Percentiles rank a stretch among this genome's conserved stretches.
These are phyloP conservation scores for Plasmodium vinckei DNA, from an alignment of 169 alveolate genomes.

Conservation along the genomic window DNA sequence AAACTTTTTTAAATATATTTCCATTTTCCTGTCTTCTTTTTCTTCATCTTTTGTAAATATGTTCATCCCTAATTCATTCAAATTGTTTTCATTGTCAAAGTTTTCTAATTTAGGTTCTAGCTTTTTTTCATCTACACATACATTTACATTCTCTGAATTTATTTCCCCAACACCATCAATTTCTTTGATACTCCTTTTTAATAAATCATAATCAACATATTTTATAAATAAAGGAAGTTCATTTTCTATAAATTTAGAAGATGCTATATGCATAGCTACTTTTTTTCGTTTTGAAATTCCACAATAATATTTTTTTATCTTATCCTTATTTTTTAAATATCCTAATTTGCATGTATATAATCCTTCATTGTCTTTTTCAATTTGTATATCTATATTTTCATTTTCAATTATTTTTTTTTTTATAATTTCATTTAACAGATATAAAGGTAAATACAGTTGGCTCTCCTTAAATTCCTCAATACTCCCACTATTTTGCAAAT, in stretches of 20 bases:
- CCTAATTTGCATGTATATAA: conserved; percentile 25
- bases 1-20: conserved; percentile 12
- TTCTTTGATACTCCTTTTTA: conserved; percentile 10
- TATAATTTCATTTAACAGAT: conserved; percentile 43
- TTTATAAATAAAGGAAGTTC: conserved; percentile 29
- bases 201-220: conserved; percentile 10
- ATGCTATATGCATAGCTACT: conserved; percentile 47
- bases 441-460: conserved; percentile 17
- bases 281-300: conserved; percentile 52
- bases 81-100: neutral
- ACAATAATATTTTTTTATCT: conserved; percentile 2
- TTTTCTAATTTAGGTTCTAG: neutral
- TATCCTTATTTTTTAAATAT: conserved; percentile 4
- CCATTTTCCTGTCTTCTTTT: conserved; percentile 23
- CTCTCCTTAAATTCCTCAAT: neutral
- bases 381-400: conserved; percentile 2
- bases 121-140: neutral
- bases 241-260: conserved; percentile 29
- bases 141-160: neutral
- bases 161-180: neutral
- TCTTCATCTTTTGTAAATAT: neutral
- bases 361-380: conserved; percentile 11
- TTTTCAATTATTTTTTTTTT: conserved; percentile 30
- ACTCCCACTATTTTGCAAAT: neutral
- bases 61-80: neutral